Percentiles rank a stretch among this genome's conserved stretches.
Evolutionary conservation across 148 eudicot genomes (phyloP).

Genomic region (Limonium bicolor): DNA sequence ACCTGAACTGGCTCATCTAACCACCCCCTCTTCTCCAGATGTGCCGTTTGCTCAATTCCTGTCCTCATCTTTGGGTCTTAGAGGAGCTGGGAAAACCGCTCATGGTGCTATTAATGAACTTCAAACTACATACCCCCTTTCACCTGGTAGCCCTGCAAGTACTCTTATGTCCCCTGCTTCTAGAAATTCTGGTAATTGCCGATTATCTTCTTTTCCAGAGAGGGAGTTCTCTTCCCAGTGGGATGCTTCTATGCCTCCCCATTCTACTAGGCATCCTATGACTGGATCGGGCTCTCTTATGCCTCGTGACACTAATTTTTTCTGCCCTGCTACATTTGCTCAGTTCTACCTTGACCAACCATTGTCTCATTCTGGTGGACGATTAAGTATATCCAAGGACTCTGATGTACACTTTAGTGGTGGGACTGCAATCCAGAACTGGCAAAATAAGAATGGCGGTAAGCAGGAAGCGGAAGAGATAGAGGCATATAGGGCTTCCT

Average conservation of each 20-base stretch:
- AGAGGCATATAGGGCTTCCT: constrained; percentile 96
- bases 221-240: constrained; percentile 32
- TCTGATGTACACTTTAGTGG: constrained; percentile 56
- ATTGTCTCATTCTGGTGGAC: constrained; percentile 59
- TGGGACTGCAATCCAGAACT: constrained; percentile 43
- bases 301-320: constrained; percentile 74
- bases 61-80: constrained; percentile 47
- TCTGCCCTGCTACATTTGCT: constrained; percentile 96
- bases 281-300: constrained; percentile 36
- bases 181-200: constrained; percentile 33
- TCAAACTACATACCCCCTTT: constrained; percentile 55
- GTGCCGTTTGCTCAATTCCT: constrained; percentile 92
- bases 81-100: constrained; percentile 31
- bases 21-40: constrained; percentile 99
- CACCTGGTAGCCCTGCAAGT: constrained; percentile 88
- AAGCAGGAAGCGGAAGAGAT: constrained; percentile 86
- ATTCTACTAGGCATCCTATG: constrained; percentile 25
- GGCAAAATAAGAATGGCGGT: constrained; percentile 43
- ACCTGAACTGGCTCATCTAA: constrained; percentile 81
- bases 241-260: constrained; percentile 37
- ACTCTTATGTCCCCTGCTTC: constrained; percentile 61
- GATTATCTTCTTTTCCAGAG: constrained; percentile 38
- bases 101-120: constrained; percentile 46
- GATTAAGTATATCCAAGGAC: constrained; percentile 80
- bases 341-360: constrained; percentile 86